These are phyloP conservation scores for Russula brevipes DNA, from an alignment of 768 basidiomycete species.

Conservation along the genomic window DNA sequence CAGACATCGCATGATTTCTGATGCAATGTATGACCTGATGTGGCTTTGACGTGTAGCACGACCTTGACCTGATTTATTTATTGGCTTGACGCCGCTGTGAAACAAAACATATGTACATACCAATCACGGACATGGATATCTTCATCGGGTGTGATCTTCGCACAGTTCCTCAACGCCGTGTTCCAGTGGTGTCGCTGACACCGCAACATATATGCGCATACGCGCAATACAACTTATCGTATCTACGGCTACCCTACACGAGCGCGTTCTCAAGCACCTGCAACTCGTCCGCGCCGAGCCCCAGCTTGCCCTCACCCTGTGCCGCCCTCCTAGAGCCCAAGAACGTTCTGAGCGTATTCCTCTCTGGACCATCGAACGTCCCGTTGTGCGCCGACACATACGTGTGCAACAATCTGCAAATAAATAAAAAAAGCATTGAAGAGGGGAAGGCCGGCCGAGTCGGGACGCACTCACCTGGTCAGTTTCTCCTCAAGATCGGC, in stretches of 20 bases:
- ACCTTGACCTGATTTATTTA: too few species aligned
- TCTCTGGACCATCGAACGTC: conserved; percentile 19
- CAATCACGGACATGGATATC: too few species aligned
- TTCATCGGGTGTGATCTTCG: too few species aligned
- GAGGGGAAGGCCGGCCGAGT: too few species aligned
- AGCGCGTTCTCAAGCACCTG: conserved; percentile 8
- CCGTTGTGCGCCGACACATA: conserved; percentile 21
- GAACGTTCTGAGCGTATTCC: conserved; percentile 8
- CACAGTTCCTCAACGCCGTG: too few species aligned
- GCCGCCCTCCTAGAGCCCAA: conserved; percentile 3
- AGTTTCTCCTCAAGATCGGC: conserved; percentile 62
- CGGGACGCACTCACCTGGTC: conserved; percentile 38
- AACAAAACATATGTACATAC: too few species aligned
- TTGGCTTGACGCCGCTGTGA: too few species aligned
- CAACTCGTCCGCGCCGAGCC: conserved; percentile 11
- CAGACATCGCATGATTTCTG: conserved; percentile 2
- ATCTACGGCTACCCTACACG: background rate
- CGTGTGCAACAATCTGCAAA: conserved; percentile 20
- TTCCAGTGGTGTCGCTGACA: too few species aligned
- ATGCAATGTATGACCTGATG: background rate
- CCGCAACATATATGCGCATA: background rate
- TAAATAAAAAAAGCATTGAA: background rate
- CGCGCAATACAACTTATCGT: background rate
- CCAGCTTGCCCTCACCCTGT: background rate
- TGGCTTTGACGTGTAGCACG: background rate